Conservation (phyloP, 2,329 filamentous ascomycete genomes). For the Fusarium veterinarium region DNA sequence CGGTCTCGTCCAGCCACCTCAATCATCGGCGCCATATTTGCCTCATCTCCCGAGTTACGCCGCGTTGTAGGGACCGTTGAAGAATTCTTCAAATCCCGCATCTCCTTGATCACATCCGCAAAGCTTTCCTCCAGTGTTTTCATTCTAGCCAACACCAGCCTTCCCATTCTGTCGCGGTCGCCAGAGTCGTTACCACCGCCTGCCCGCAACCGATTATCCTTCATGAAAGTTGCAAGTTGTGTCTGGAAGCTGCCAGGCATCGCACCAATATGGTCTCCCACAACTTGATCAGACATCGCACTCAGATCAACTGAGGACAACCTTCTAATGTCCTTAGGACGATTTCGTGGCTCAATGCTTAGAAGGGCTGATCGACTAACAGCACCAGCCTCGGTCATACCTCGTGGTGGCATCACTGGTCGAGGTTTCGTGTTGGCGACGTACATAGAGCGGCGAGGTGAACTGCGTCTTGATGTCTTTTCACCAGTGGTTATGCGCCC, state of each 20-base stretch:
- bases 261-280: constrained; percentile 69
- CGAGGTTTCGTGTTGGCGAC: constrained; percentile 64
- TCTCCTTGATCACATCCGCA: constrained; percentile 84
- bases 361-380: constrained; percentile 61
- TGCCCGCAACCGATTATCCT: constrained; percentile 63
- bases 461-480: constrained; percentile 58
- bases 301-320: constrained; percentile 77
- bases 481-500: constrained; percentile 47
- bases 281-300: constrained; percentile 75
- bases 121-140: constrained; percentile 93
- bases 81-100: constrained; percentile 70
- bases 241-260: constrained; percentile 83
- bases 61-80: constrained; percentile 61
- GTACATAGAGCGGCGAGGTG: constrained; percentile 60
- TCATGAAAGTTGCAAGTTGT: constrained; percentile 78
- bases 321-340: constrained; percentile 54
- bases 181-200: constrained; percentile 51
- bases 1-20: constrained; percentile 52
- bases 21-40: constrained; percentile 43
- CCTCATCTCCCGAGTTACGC: constrained; percentile 61
- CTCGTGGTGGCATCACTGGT: constrained; percentile 63
- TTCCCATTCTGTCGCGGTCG: constrained; percentile 76
- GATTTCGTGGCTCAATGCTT: constrained; percentile 59
- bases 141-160: constrained; percentile 89
- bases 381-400: constrained; percentile 50